phyloP scores from a whole-genome alignment of 2,329 filamentous ascomycete species.

The Arachnomyces sp. region DNA sequence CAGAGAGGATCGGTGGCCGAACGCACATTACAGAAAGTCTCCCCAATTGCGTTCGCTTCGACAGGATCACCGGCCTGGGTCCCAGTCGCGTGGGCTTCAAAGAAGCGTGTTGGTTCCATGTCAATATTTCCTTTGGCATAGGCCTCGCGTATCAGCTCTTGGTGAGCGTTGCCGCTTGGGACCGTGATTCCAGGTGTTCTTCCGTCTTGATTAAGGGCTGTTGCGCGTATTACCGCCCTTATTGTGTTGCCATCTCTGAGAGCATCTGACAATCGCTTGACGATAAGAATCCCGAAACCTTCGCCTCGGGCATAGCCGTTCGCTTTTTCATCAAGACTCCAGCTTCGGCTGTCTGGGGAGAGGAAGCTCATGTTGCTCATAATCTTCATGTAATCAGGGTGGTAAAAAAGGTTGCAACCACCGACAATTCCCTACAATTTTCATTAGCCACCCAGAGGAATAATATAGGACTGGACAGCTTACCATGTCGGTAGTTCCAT shows the following conservation, averaged over 20 bases:
- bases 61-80: conserved; percentile 36
- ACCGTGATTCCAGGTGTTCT: conserved; percentile 33
- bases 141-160: conserved; percentile 15
- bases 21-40: conserved; percentile 16
- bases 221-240: conserved; percentile 32
- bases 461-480: conserved; percentile 5
- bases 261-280: conserved; percentile 36
- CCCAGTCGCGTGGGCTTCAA: conserved; percentile 34
- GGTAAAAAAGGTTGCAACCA: conserved; percentile 18
- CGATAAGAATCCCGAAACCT: conserved; percentile 29
- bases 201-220: conserved; percentile 36
- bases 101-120: conserved; percentile 8
- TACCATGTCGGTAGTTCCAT: conserved; percentile 10
- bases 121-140: conserved; percentile 18
- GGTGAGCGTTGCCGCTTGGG: conserved; percentile 26
- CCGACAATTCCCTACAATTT: conserved; percentile 13
- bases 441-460: conserved; percentile 2
- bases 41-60: conserved; percentile 31
- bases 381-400: conserved; percentile 9
- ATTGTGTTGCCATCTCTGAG: conserved; percentile 35
- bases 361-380: conserved; percentile 15
- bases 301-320: conserved; percentile 41
- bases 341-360: conserved; percentile 16
- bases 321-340: conserved; percentile 28
- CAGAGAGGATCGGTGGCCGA: neutral